These are phyloP conservation scores for Penicillium sp. DNA, from an alignment of 2,329 filamentous ascomycete genomes.

Conservation along the genomic window DNA sequence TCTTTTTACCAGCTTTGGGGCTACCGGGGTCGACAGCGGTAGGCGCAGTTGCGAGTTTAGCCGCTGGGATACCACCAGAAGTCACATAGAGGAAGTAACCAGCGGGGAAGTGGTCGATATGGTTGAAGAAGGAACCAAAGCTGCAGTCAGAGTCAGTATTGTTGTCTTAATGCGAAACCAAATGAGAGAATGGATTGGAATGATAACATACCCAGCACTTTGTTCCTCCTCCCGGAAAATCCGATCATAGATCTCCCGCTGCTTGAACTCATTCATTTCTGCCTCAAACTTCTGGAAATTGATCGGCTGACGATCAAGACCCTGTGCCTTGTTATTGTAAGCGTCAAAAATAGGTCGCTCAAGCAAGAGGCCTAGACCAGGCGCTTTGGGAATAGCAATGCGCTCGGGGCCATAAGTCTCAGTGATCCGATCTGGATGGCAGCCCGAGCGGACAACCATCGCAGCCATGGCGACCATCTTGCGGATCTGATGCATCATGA, in stretches of 20 bases:
- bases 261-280: conserved; percentile 84
- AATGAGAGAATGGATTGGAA: not conserved
- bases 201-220: conserved; percentile 73
- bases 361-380: conserved; percentile 79
- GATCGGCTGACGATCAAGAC: conserved; percentile 65
- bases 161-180: not conserved
- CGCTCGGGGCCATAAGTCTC: conserved; percentile 70
- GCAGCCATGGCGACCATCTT: conserved; percentile 97
- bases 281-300: conserved; percentile 76
- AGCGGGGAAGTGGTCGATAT: conserved; percentile 70
- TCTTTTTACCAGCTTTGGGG: conserved; percentile 5
- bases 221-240: conserved; percentile 89
- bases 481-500: conserved; percentile 99
- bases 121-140: conserved; percentile 75
- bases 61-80: conserved; percentile 63
- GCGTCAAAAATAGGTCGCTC: conserved; percentile 88
- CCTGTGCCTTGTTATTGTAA: conserved; percentile 74
- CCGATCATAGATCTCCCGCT: conserved; percentile 83
- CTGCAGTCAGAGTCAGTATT: conserved; percentile 40
- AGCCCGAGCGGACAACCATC: conserved; percentile 78
- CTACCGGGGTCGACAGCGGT: conserved; percentile 4
- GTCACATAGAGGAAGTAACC: conserved; percentile 74
- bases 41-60: conserved; percentile 41
- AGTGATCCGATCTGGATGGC: conserved; percentile 66
- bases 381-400: conserved; percentile 90